Base-by-base conservation (phyloP, 495 filamentous ascomycete genomes). In the Penicillium herquei region DNA sequence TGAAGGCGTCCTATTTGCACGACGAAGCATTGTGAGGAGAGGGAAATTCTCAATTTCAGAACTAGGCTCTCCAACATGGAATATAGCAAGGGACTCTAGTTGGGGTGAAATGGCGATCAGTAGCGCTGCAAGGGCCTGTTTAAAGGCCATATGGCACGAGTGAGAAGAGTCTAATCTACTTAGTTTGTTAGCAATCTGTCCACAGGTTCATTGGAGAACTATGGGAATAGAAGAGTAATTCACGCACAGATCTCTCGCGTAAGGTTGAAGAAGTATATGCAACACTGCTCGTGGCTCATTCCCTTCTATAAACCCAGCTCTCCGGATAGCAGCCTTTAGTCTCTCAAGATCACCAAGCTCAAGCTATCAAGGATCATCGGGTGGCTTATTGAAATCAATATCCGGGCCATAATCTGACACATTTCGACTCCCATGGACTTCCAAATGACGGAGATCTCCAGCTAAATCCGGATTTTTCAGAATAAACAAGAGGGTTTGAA, bases 21-120 rank as follows among this genome's bases (percentile, higher is more conserved):
- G 49, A 31, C 49, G 49, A 21, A 51, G 18, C 26, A 51, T 17
- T n/a, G 11, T 39, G 2, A 51, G 35, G 35, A 51, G n/a, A 41
- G 35, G 0, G 31, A 33, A 21, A 43, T 18, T 2, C 21, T 43
- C 6, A 18, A 7, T 21, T 14, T 43, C 14, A 7, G 40, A 43
- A 43, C 40, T 43, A 43, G 40, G 40, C 18, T 43, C 40, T 18
- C 40, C 40, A 18, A 43, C 14, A 21, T 43, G 40, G 16, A 43
- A 43, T 43, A 43, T 12, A 43, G 40, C 16, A 43, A 21, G 40
- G 16, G 40, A 18, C 40, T 43, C 16, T 43, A 43, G 40, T 14
- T 21, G 2, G 6, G 40, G 16, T 12, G 40, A 43, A 21, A 43
- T 43, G 9, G 40, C 40, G 7, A 43, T 43, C n/a, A 43, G 40